Evolutionary conservation across 1,284 basidiomycete genomes (phyloP).

Genomic region (Leccinum variabile): DNA sequence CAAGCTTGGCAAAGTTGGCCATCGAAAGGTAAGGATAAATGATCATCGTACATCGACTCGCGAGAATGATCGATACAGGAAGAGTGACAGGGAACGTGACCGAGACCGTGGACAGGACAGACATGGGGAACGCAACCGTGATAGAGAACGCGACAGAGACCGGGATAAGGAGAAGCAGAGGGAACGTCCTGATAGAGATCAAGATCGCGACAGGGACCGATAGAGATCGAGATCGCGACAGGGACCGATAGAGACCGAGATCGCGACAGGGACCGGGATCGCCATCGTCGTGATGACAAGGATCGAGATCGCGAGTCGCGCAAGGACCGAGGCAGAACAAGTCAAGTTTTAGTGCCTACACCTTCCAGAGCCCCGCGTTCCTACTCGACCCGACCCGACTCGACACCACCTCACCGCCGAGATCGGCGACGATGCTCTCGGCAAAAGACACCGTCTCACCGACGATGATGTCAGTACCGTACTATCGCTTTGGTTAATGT

Average conservation of each 20-base stretch:
- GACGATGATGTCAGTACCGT: constrained; percentile 60
- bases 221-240: constrained; percentile 37
- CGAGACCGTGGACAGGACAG: constrained; percentile 47
- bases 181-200: constrained; percentile 42
- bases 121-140: constrained; percentile 46
- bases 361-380: constrained; percentile 51
- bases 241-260: constrained; percentile 22
- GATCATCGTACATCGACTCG: constrained; percentile 27
- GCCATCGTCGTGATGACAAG: constrained; percentile 39
- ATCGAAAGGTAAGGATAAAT: constrained; percentile 60
- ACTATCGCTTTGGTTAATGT: constrained; percentile 5
- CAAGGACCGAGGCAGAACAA: constrained; percentile 53
- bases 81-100: constrained; percentile 47
- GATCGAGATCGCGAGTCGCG: constrained; percentile 43
- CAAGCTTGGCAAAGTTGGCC: constrained; percentile 51
- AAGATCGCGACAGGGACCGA: constrained; percentile 42
- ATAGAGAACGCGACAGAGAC: constrained; percentile 43
- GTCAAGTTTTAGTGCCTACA: constrained; percentile 35
- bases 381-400: constrained; percentile 56
- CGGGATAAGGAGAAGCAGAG: constrained; percentile 42
- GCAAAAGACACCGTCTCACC: constrained; percentile 62
- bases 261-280: constrained; percentile 37
- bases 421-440: constrained; percentile 54
- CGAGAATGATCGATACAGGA: constrained; percentile 42
- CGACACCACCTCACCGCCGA: constrained; percentile 50